These are phyloP conservation scores for Chenopodium berlandieri DNA, from an alignment of 148 eudicot genomes.

Conservation along the genomic window DNA sequence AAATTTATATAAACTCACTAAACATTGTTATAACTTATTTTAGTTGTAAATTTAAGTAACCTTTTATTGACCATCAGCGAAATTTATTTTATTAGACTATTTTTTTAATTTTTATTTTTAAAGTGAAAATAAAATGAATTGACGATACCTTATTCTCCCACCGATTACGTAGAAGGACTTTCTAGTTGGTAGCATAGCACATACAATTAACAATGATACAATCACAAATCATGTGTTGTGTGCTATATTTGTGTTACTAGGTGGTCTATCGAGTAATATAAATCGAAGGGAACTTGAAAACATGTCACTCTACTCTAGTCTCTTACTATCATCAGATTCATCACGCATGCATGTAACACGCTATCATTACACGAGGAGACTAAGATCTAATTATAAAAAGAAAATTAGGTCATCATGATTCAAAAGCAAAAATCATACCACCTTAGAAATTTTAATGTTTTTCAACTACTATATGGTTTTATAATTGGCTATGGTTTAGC, in stretches of 20 bases:
- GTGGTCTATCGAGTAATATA: background rate
- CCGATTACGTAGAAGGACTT: too few species aligned
- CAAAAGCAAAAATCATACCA: background rate
- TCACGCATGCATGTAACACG: slow-evolving; percentile 5
- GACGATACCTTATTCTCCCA: too few species aligned
- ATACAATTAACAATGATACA: too few species aligned
- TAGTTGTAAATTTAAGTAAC: too few species aligned
- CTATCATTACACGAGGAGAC: background rate
- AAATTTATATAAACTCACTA: too few species aligned
- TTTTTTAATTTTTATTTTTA: too few species aligned
- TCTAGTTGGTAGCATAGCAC: too few species aligned
- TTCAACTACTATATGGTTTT: background rate
- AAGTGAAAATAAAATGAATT: too few species aligned
- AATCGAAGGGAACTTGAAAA: background rate
- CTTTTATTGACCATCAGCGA: too few species aligned
- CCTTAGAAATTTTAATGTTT: background rate
- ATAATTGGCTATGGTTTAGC: slow-evolving; percentile 1
- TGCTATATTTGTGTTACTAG: too few species aligned
- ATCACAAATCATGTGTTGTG: background rate
- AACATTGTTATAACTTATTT: too few species aligned
- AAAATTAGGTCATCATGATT: background rate
- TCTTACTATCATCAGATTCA: background rate
- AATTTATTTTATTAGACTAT: too few species aligned
- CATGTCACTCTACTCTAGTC: background rate
- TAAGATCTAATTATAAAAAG: background rate